Evolutionary conservation across 1,284 basidiomycete species (phyloP).

Genomic region (Cystobasidium pallidum): DNA sequence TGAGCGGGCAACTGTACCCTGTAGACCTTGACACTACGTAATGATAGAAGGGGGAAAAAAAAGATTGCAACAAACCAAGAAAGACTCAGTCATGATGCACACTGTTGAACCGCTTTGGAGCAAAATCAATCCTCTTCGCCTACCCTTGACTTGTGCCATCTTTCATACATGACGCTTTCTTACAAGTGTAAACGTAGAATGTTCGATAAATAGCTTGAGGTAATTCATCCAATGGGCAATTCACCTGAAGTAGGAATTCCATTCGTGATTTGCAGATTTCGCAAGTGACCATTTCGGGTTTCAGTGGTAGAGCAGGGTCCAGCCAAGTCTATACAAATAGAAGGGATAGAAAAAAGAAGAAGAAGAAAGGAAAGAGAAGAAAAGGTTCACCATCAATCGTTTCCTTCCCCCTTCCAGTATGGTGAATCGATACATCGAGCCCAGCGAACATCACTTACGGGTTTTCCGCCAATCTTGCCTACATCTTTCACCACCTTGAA

Average conservation of each 20-base stretch:
- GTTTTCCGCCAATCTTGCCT: slow-evolving; percentile 40
- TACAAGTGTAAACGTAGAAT: slow-evolving; percentile 42
- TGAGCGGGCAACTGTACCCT: slow-evolving; percentile 18
- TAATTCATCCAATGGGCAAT: slow-evolving; percentile 34
- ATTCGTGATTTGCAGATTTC: slow-evolving; percentile 15
- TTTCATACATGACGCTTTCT: slow-evolving; percentile 33
- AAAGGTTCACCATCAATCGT: too few species aligned
- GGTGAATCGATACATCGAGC: too few species aligned
- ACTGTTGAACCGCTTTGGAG: too few species aligned
- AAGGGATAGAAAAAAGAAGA: too few species aligned
- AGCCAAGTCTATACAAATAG: slow-evolving; percentile 44
- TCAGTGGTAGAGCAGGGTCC: slow-evolving; percentile 36
- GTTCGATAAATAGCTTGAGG: slow-evolving; percentile 42
- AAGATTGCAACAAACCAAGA: background rate
- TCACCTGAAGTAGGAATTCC: slow-evolving; percentile 36
- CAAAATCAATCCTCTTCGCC: background rate
- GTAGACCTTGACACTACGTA: slow-evolving; percentile 31
- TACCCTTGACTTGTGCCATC: slow-evolving; percentile 10
- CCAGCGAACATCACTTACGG: too few species aligned
- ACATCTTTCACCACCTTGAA: slow-evolving; percentile 43
- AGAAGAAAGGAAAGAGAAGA: too few species aligned
- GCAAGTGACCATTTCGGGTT: slow-evolving; percentile 23
- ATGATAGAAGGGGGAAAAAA: too few species aligned
- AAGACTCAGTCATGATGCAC: too few species aligned
- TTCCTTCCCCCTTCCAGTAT: too few species aligned